A percentile compares a stretch with the other conserved stretches of the same genome.
Conservation (phyloP, 1,284 basidiomycete species). For the Rhodotorula sp. region DNA sequence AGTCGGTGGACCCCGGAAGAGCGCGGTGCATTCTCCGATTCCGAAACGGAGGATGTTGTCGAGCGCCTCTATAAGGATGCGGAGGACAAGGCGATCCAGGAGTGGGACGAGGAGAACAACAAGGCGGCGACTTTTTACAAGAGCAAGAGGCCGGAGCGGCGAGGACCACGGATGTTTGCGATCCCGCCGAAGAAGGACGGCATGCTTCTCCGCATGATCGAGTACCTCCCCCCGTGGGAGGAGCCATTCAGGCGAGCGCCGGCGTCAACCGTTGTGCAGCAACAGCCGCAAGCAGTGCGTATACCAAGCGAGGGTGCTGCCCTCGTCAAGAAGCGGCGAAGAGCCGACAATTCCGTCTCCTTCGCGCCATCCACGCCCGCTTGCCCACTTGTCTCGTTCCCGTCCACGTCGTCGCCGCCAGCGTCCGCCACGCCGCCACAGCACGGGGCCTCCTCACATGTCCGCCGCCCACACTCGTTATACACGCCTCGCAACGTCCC, state of each 20-base stretch:
- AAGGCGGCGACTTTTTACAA: not conserved
- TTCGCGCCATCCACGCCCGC: not conserved
- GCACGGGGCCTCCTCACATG: not conserved
- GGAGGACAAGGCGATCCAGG: not conserved
- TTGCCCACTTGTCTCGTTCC: too few species aligned
- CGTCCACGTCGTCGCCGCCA: not conserved
- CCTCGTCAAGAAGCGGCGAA: slow-evolving; percentile 9
- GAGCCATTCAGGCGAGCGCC: not conserved
- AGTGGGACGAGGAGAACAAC: slow-evolving; percentile 2
- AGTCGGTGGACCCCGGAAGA: not conserved
- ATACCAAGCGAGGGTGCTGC: not conserved
- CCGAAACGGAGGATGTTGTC: slow-evolving; percentile 19
- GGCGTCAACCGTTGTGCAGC: not conserved
- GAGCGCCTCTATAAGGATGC: not conserved
- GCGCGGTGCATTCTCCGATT: slow-evolving; percentile 27
- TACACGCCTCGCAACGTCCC: slow-evolving; percentile 4
- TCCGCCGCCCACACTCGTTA: not conserved
- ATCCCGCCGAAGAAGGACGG: slow-evolving; percentile 3
- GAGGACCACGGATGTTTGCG: slow-evolving; percentile 5
- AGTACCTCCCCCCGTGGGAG: slow-evolving; percentile 12
- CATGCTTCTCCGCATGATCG: slow-evolving; percentile 22
- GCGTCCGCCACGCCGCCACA: not conserved
- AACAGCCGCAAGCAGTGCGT: too few species aligned
- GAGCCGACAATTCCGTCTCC: not conserved
- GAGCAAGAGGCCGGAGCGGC: not conserved